Base-by-base conservation (phyloP, 1,284 basidiomycete genomes). In the Trametes sp. region DNA sequence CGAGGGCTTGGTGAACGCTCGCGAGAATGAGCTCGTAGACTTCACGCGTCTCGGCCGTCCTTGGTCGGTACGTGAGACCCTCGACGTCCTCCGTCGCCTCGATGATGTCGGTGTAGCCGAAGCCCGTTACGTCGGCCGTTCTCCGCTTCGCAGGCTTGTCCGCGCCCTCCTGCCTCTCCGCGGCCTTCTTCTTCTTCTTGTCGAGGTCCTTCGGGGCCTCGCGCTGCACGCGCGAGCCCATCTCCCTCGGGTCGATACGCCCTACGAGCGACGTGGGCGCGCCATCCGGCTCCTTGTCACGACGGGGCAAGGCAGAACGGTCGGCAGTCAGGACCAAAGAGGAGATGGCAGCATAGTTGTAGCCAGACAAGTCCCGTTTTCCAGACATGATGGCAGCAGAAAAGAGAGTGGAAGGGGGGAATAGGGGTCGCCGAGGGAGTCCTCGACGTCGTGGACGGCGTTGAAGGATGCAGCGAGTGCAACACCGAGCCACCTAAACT, bases 211-310 rank as follows among this genome's bases (percentile, higher is more conserved):
- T 96, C 41, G 96, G 93, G 0, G 86, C 87, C 69, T 95, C 87
- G 36, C 94, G 86, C 66, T 89, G 81, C 31, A 94, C 95, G 24
- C 95, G 88, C 48, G 95, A 94, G 51, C 97, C 97, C 98, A 99
- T 99, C 68, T 96, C 92, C 67, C 85, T 87, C 10, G 90, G 87
- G 81, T 95, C 90, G 69, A 99, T 98, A 44, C 93, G 88, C 33
- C 98, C 98, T 42, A 89, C 90, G 31, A 99, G 88, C 14, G 96
- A 90, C 59, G 97, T 98, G 19, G 96, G 94, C 41, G 95, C 94
- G 65, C 97, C 97, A 79, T 97, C 96, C 19, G 97, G 96, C 78
- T 99, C 98, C 78, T 92, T 92, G 84, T 94, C 92, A 65, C 94
- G 84, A 60, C 94, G 85, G 29, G 91, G 91, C 53, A 93, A 79